Percentiles rank a stretch among this genome's conserved stretches.
Conservation (phyloP, 176 grass and related monocot species). For the Avena sativa region DNA sequence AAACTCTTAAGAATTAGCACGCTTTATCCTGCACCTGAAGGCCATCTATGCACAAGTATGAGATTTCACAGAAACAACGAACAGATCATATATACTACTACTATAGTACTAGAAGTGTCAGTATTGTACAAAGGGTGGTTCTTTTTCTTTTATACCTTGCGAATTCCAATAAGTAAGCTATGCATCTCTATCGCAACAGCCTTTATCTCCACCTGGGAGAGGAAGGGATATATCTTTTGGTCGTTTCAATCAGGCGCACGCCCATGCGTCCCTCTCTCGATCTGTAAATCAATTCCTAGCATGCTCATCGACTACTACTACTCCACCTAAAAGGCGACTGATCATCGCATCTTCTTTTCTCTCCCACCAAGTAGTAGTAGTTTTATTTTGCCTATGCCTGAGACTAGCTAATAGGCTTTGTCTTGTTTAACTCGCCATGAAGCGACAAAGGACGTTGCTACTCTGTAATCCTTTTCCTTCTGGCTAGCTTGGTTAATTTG, state of each 20-base stretch:
- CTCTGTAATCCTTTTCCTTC: not conserved
- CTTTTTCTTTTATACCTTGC: not conserved
- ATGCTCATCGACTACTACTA: slow-evolving; percentile 21
- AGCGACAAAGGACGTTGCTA: not conserved
- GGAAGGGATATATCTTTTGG: slow-evolving; percentile 26
- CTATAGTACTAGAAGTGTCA: not conserved
- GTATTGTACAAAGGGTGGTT: not conserved
- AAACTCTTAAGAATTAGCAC: not conserved
- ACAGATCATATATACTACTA: not conserved
- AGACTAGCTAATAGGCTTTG: slow-evolving; percentile 2
- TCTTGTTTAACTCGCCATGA: slow-evolving; percentile 33
- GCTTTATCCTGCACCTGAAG: not conserved
- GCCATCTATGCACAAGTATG: not conserved
- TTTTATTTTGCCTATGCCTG: slow-evolving; percentile 4
- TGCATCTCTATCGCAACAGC: slow-evolving; percentile 41
- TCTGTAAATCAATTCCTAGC: slow-evolving; percentile 1
- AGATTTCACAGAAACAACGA: too few species aligned
- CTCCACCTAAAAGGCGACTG: slow-evolving; percentile 14
- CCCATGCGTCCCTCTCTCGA: slow-evolving; percentile 27
- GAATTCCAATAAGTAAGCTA: not conserved
- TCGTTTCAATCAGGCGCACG: slow-evolving; percentile 17
- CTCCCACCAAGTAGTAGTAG: slow-evolving; percentile 41
- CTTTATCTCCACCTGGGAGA: slow-evolving; percentile 20
- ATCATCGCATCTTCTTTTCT: slow-evolving; percentile 45
- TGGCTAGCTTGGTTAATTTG: not conserved